Evolutionary conservation across 352 stramenopile genomes (phyloP), one percentile per base, ranked within the genome.

Genomic region (Pythium aquatile): DNA sequence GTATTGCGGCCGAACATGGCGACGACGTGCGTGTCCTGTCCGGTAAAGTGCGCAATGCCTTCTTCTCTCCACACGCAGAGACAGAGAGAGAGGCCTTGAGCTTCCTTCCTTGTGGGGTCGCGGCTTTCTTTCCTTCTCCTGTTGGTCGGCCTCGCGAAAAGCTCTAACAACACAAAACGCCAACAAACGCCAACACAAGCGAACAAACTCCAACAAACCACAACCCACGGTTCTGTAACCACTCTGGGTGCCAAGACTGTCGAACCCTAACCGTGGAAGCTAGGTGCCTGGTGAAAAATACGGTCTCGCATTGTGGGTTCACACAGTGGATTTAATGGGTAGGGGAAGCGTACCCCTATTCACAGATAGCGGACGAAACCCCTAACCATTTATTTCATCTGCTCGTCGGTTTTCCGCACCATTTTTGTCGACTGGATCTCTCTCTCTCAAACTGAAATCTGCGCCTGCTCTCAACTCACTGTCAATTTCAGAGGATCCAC

Each of bases 1-100:
- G 16, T 63, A 33, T n/a, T 33, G 16, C 37, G 58, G 16, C 40
- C 55, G 68, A 76, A 87, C 77, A 88, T 88, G 68, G 56, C 33
- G 30, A 46, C 52, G 32, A 40, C 59, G 51, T 56, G 61, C 61
- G 61, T 61, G 24, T 44, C 53, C 52, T 51, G 52, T 55, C 61
- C 51, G 61, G 61, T 67, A 67, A 67, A 67, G 61, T 67, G 61
- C 52, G 61, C 51, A 61, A 67, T 67, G 55, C 55, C 48, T 47
- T 47, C 17, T 47, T 26, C 37, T 58, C 42, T 47, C 42, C n/a
- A 16, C 53, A 47, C 32, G 32, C 30, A 59, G 26, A 48, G 30
- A 59, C 30, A 59, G 26, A 30, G 44, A 30, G 17, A 48, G 8
- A 16, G 14, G 10, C 11, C 33, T 8, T 14, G 37, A 13, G 13